Base-by-base conservation (phyloP, 2,329 filamentous ascomycete species). In the Fusarium guadeloupense region DNA sequence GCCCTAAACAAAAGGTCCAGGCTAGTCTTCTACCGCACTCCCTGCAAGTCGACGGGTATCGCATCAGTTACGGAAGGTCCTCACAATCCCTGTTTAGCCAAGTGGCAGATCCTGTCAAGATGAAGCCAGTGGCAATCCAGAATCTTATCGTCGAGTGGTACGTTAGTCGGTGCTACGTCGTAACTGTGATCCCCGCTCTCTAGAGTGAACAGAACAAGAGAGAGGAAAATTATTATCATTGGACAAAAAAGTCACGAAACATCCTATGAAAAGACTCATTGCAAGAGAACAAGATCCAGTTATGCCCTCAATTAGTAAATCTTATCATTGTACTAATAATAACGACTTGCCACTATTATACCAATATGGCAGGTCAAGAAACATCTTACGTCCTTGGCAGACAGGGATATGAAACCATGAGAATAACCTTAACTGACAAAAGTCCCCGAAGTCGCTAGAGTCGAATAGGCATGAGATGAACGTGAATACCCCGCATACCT, bases 391-490 rank as follows among this genome's bases (percentile, higher is more conserved):
- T 14, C n/a, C 41, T 47, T 26, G 13, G 50, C 23, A 7, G 16
- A 41, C 61, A 64, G 30, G 61, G 61, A 43, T 64, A 13, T 30
- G 33, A 8, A 64, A 60, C 38, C 43, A 48, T 52, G 47, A 30
- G 33, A 61, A 64, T 64, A 64, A 64, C 50, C 60, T 64, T 64
- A 64, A 58, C 17, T 17, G 5, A 26, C 61, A 64, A 64, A 64
- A 64, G 61, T 64, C 61, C 51, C 38, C n/a, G 5, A 13, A 2
- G 3, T 9, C 50, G 21, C 60, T 62, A 62, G 48, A 26, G 21
- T 42, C 16, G 9, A 48, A 52, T 28, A 46, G 55, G 53, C 34
- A 58, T 42, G 55, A 51, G 52, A 28, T 25, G n/a, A 33, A 14
- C 31, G 17, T 23, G 8, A 4, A 13, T 8, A 28, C 34, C 21